Evolutionary conservation across 441 rosid genomes (phyloP).

Genomic region (Populus hybrid): DNA sequence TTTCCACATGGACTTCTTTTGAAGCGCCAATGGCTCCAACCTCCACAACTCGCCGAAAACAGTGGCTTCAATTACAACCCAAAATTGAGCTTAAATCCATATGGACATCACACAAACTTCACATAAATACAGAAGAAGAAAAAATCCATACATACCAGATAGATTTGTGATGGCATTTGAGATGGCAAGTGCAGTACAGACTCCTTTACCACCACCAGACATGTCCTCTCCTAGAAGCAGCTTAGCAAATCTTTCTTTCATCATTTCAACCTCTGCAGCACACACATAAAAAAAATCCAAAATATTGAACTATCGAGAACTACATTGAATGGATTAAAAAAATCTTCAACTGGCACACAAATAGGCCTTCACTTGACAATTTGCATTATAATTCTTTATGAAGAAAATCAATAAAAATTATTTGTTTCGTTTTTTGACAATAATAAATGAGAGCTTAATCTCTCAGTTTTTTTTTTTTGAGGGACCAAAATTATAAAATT

Average conservation of each 20-base stretch:
- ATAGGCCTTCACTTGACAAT: not conserved
- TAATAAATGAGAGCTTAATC: not conserved
- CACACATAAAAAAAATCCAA: not conserved
- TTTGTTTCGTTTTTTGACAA: not conserved
- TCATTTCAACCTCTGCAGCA: slow-evolving; percentile 76
- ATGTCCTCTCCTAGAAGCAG: no score
- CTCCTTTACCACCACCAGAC: no score
- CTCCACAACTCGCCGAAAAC: slow-evolving; percentile 96
- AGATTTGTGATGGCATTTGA: slow-evolving; percentile 87
- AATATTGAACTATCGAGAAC: not conserved
- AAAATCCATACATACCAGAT: slow-evolving; percentile 48
- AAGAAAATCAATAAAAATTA: no score
- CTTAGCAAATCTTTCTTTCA: slow-evolving; percentile 93
- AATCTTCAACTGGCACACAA: not conserved
- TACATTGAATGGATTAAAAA: not conserved
- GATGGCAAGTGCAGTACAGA: no score
- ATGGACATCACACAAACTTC: not conserved
- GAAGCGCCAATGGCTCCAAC: slow-evolving; percentile 81
- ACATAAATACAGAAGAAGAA: not conserved
- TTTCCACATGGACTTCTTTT: slow-evolving; percentile 87
- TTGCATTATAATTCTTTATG: not conserved
- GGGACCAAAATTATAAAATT: not conserved
- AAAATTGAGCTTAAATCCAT: not conserved
- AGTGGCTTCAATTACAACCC: slow-evolving; percentile 50
- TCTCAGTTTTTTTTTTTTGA: not conserved